Conservation (phyloP, 192 early-diverging fungal species). For the Coemansia sp. region DNA sequence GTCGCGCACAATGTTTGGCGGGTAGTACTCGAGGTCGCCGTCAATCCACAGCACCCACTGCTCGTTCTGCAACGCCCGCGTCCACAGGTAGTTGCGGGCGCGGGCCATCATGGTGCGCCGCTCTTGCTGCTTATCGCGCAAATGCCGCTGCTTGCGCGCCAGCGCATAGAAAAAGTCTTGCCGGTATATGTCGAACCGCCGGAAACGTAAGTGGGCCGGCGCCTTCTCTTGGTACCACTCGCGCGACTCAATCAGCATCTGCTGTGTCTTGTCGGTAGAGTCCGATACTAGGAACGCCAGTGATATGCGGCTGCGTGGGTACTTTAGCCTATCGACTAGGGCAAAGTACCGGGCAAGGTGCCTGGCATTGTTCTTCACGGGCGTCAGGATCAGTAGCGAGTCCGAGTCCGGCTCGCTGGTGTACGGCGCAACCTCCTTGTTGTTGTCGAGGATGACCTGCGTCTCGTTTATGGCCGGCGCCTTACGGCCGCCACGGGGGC, state of each 20-base stretch:
- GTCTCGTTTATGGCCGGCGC: slow-evolving; percentile 18
- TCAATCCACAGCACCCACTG: slow-evolving; percentile 74
- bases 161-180: slow-evolving; percentile 52
- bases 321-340: slow-evolving; percentile 51
- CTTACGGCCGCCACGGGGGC: slow-evolving; percentile 34
- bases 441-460: slow-evolving; percentile 19
- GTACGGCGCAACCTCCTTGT: slow-evolving; percentile 16
- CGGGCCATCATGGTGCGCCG: slow-evolving; percentile 58
- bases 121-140: slow-evolving; percentile 52
- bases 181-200: slow-evolving; percentile 55
- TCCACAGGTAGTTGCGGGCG: slow-evolving; percentile 58
- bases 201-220: slow-evolving; percentile 48
- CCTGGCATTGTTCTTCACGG: slow-evolving; percentile 56
- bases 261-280: slow-evolving; percentile 53
- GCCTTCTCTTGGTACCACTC: slow-evolving; percentile 41
- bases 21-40: slow-evolving; percentile 63
- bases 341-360: slow-evolving; percentile 59
- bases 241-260: slow-evolving; percentile 42
- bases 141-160: slow-evolving; percentile 53
- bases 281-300: slow-evolving; percentile 65
- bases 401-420: slow-evolving; percentile 29
- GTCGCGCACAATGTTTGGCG: slow-evolving; percentile 52
- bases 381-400: slow-evolving; percentile 59
- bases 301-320: slow-evolving; percentile 58
- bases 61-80: slow-evolving; percentile 52